A percentile compares a stretch with the other conserved stretches of the same genome.
Evolutionary conservation across 2,329 filamentous ascomycete species (phyloP).

Genomic region (Rachicladosporium sp.): DNA sequence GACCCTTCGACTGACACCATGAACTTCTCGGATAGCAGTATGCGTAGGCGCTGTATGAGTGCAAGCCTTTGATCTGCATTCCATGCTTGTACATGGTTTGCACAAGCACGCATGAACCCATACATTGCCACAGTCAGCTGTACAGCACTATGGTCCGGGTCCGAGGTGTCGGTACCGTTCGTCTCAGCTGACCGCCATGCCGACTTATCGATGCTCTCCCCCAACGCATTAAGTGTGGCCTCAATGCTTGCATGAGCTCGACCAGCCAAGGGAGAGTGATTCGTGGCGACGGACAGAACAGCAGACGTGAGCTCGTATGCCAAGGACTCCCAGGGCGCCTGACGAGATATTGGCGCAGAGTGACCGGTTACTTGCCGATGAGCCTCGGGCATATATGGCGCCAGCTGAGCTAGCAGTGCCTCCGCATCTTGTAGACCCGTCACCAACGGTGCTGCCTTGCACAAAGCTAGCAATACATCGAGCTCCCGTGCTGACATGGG

Average conservation of each 20-base stretch:
- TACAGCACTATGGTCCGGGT: slow-evolving; percentile 28
- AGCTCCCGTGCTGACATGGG: slow-evolving; percentile 63
- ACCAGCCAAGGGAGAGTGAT: slow-evolving; percentile 56
- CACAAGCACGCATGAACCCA: slow-evolving; percentile 76
- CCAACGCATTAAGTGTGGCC: slow-evolving; percentile 61
- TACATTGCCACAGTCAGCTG: slow-evolving; percentile 75
- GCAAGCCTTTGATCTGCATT: slow-evolving; percentile 57
- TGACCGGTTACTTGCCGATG: slow-evolving; percentile 65
- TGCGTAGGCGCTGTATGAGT: slow-evolving; percentile 58
- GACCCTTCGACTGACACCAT: slow-evolving; percentile 78
- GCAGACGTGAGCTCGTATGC: slow-evolving; percentile 68
- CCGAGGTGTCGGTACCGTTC: slow-evolving; percentile 7
- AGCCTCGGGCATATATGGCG: slow-evolving; percentile 75
- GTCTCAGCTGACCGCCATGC: slow-evolving; percentile 12
- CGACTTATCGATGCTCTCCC: slow-evolving; percentile 47
- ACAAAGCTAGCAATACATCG: slow-evolving; percentile 81
- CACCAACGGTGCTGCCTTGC: slow-evolving; percentile 73
- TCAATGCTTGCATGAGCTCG: slow-evolving; percentile 55
- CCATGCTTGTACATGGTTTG: slow-evolving; percentile 73
- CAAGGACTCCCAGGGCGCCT: slow-evolving; percentile 78
- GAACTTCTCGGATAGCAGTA: slow-evolving; percentile 71
- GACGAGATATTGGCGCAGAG: slow-evolving; percentile 69
- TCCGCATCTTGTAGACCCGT: slow-evolving; percentile 60
- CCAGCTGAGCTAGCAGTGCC: slow-evolving; percentile 64
- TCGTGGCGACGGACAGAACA: slow-evolving; percentile 66